Base-by-base conservation (phyloP, 2,329 filamentous ascomycete species). In the Pestalotiopsis sp. region DNA sequence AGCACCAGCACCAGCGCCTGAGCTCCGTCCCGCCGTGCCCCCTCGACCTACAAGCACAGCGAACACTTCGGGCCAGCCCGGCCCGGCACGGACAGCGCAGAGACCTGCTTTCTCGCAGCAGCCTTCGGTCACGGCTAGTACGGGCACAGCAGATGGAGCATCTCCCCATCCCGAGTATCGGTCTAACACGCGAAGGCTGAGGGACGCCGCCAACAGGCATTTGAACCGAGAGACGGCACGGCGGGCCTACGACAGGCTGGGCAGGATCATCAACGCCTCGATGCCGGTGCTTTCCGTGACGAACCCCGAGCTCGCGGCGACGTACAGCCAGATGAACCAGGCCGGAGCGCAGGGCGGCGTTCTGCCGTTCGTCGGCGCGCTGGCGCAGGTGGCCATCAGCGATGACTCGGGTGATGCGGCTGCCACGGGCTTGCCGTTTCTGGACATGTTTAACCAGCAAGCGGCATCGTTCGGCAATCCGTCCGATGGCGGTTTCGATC, bases 151-250 rank as follows among this genome's bases (percentile, higher is more conserved):
- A 2, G n/a, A 12, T 45, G n/a, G 38, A 64, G 20, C 38, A 4
- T 23, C 61, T 23, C 61, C 25, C 12, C 36, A 23, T 49, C n/a
- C 38, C 45, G 61, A 49, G 17, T 20, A 36, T 12, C 39, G 31
- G 12, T 25, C 27, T n/a, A 64, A 41, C 2, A 27, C 61, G 20
- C 9, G 12, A 38, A 23, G 61, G 20, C n/a, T 64, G 13, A 41
- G 39, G 61, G 61, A 64, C n/a, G 61, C 36, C 20, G 20, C 20
- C 12, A 49, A 45, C n/a, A 66, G 27, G 39, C 61, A 66, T 39
- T 25, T 41, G 27, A 69, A 69, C 57, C 66, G 57, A 57, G 67
- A 69, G n/a, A 66, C 62, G 38, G 67, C 67, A 12, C 62, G 41
- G 31, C 66, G 66, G 57, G 67, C 67, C 39, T 69, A 66, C 38